A percentile compares a stretch with the other conserved stretches of the same genome.
phyloP scores from a whole-genome alignment of 805 yeast species.

The Kodamaea restingae region DNA sequence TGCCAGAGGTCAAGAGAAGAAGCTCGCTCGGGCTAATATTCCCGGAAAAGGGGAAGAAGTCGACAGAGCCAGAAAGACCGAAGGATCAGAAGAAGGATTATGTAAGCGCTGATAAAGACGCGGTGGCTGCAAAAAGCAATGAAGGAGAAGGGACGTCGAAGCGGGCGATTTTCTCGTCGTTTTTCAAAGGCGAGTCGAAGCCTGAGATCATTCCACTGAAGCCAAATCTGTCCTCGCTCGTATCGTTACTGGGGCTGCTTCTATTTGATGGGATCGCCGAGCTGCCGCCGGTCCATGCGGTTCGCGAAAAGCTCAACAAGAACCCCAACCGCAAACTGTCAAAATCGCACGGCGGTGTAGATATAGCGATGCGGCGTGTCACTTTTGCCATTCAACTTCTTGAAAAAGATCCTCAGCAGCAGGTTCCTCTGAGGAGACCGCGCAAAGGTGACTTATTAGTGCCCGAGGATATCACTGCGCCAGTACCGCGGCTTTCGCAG shows the following conservation, averaged over 20 bases:
- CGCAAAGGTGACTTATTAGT: conserved; percentile 47
- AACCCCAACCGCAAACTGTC: conserved; percentile 30
- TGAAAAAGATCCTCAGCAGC: conserved; percentile 59
- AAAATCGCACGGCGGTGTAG: conserved; percentile 25
- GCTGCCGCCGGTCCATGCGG: not conserved
- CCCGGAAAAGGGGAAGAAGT: not conserved
- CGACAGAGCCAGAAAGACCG: not conserved
- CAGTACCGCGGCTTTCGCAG: conserved; percentile 58
- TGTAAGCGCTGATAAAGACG: not conserved
- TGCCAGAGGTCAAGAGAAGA: conserved; percentile 8
- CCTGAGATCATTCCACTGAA: not conserved
- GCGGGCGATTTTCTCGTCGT: conserved; percentile 33
- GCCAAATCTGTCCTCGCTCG: not conserved
- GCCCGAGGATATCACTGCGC: conserved; percentile 64
- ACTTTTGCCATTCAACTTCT: conserved; percentile 74
- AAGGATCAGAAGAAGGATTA: not conserved
- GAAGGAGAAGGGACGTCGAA: conserved; percentile 14
- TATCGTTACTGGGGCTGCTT: not conserved
- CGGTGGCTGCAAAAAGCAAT: not conserved
- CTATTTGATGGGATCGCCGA: not conserved
- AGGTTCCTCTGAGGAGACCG: conserved; percentile 55
- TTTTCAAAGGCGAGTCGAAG: conserved; percentile 18
- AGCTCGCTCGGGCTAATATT: not conserved
- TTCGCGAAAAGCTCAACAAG: conserved; percentile 29
- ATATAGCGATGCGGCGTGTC: conserved; percentile 42